Percentiles rank a stretch among this genome's conserved stretches.
phyloP scores from a whole-genome alignment of 148 eudicot genomes.

The Linanthus parryae region DNA sequence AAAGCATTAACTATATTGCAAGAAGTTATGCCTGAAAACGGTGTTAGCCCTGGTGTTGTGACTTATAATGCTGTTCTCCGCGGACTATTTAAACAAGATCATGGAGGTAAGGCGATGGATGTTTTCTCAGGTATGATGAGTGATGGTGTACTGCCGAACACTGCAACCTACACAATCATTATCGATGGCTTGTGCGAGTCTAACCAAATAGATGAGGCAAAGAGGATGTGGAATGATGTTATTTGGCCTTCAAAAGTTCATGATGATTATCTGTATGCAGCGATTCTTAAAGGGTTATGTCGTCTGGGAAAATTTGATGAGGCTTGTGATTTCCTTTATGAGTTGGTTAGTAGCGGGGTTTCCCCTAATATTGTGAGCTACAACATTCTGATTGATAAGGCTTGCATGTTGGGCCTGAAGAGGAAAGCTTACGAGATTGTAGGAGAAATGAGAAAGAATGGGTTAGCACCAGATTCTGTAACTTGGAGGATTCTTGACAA shows the following conservation, averaged over 20 bases:
- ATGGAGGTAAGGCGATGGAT: conserved; percentile 51
- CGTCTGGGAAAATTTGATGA: conserved; percentile 49
- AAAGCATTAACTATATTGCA: conserved; percentile 51
- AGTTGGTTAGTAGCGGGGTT: conserved; percentile 69
- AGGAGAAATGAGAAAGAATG: conserved; percentile 92
- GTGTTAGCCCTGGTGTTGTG: conserved; percentile 58
- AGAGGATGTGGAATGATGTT: conserved; percentile 62
- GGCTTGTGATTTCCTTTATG: conserved; percentile 78
- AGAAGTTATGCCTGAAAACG: conserved; percentile 59
- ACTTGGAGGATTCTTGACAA: conserved; percentile 78
- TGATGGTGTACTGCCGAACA: conserved; percentile 49
- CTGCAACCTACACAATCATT: conserved; percentile 49
- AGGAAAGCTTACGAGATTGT: conserved; percentile 75
- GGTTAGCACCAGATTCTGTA: conserved; percentile 69
- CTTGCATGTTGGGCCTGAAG: conserved; percentile 73
- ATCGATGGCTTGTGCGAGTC: conserved; percentile 66
- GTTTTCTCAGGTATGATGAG: conserved; percentile 37
- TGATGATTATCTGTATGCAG: conserved; percentile 68
- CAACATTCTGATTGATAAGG: conserved; percentile 60
- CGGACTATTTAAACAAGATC: conserved; percentile 52
- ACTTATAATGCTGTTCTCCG: conserved; percentile 65
- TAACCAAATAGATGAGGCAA: conserved; percentile 48
- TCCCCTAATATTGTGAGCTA: conserved; percentile 57
- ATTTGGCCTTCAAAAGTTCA: conserved; percentile 81
- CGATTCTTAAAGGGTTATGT: conserved; percentile 75